These are phyloP conservation scores for Cladosporium sp. DNA, from an alignment of 2,329 filamentous ascomycete species.

Conservation along the genomic window DNA sequence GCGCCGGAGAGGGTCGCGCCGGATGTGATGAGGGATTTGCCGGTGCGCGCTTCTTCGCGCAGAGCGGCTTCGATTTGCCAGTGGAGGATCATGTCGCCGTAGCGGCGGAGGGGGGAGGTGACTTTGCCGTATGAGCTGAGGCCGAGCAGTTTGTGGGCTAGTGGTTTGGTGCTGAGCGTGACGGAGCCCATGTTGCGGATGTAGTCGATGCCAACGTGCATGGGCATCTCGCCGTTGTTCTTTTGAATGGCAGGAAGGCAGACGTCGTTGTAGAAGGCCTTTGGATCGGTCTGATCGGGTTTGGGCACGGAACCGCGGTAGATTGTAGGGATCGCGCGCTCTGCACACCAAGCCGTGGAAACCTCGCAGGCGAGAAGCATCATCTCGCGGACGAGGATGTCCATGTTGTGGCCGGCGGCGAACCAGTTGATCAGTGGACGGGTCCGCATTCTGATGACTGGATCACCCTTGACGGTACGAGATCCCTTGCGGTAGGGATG, in stretches of 20 bases:
- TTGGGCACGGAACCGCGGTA: constrained; percentile 39
- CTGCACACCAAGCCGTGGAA: constrained; percentile 50
- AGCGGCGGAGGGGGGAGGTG: constrained; percentile 59
- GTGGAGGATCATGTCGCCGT: constrained; percentile 57
- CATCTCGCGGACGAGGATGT: constrained; percentile 39
- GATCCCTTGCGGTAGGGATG: constrained; percentile 35
- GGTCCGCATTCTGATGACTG: constrained; percentile 37
- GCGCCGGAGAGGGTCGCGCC: constrained; percentile 7
- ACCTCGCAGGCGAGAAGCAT: constrained; percentile 56
- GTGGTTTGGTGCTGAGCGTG: constrained; percentile 43
- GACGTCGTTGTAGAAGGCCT: constrained; percentile 31
- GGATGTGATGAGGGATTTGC: constrained; percentile 37
- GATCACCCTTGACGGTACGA: constrained; percentile 40
- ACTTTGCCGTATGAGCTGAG: constrained; percentile 53
- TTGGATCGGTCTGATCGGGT: constrained; percentile 32
- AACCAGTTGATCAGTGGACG: constrained; percentile 34
- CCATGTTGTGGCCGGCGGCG: constrained; percentile 14
- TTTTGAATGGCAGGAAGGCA: constrained; percentile 35
- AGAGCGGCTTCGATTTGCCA: constrained; percentile 63
- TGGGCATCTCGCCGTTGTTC: constrained; percentile 31
- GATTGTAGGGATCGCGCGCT: constrained; percentile 48
- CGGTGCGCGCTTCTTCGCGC: constrained; percentile 49
- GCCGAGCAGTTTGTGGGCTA: constrained; percentile 49
- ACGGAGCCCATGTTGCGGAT: constrained; percentile 38
- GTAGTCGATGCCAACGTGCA: constrained; percentile 39